A percentile compares a stretch with the other conserved stretches of the same genome.
These are phyloP conservation scores for Linderniella brevidens DNA, from an alignment of 257 asterid genomes.

Conservation along the genomic window DNA sequence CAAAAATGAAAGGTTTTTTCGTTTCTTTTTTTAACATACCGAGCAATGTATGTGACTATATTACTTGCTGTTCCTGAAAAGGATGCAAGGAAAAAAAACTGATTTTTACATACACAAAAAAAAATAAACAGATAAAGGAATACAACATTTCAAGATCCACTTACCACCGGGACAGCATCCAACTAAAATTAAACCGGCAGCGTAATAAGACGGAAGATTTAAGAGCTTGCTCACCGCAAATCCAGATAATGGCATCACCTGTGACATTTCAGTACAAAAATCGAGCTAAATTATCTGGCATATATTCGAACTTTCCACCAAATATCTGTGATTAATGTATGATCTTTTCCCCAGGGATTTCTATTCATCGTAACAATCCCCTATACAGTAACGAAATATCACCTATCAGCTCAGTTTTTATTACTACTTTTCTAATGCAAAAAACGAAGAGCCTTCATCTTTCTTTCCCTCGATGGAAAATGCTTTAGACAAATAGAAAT, in stretches of 20 bases:
- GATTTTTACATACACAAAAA: neutral
- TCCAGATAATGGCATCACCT: constrained; percentile 88
- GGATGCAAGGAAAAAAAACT: constrained; percentile 7
- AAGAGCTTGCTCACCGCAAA: constrained; percentile 75
- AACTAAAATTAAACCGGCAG: constrained; percentile 83
- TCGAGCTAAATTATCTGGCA: too few relatives aligned
- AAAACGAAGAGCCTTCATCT: too few relatives aligned
- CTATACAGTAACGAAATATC: too few relatives aligned
- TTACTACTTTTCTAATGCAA: too few relatives aligned
- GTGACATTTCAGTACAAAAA: constrained; percentile 7
- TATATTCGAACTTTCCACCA: too few relatives aligned
- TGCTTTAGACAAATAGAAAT: too few relatives aligned
- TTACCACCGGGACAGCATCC: constrained; percentile 97
- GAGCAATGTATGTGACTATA: constrained; percentile 86
- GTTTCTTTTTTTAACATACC: constrained; percentile 24
- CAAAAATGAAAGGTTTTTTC: neutral
- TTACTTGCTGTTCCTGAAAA: constrained; percentile 83
- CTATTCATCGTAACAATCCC: too few relatives aligned
- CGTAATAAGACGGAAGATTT: constrained; percentile 72
- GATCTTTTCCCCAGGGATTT: too few relatives aligned
- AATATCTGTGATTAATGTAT: too few relatives aligned
- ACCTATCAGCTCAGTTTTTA: too few relatives aligned
- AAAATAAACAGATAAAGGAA: neutral
- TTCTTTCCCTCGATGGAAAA: too few relatives aligned
- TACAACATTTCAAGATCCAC: neutral